phyloP scores from a whole-genome alignment of 2,329 filamentous ascomycete species.

The Pseudogymnoascus sp. region DNA sequence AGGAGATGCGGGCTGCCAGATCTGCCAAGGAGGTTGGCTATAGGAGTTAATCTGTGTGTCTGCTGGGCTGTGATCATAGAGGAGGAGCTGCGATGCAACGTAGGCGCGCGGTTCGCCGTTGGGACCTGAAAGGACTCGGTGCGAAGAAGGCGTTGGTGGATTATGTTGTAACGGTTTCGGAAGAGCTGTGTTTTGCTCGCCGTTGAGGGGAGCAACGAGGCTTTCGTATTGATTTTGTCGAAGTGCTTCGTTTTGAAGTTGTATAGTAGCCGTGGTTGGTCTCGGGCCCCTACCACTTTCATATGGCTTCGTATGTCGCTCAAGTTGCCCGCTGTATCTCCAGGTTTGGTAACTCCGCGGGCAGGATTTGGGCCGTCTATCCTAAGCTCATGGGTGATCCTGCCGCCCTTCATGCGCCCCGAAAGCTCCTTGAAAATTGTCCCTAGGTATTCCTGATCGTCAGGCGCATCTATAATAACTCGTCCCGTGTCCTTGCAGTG shows the following conservation, averaged over 20 bases:
- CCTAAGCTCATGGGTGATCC: constrained; percentile 47
- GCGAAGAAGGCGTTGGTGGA: constrained; percentile 83
- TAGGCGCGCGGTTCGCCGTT: constrained; percentile 43
- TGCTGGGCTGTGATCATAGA: constrained; percentile 45
- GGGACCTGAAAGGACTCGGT: constrained; percentile 90
- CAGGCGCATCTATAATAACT: constrained; percentile 77
- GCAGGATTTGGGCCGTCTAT: constrained; percentile 23
- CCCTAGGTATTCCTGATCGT: constrained; percentile 45
- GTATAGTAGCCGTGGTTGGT: constrained; percentile 72
- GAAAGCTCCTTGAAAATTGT: constrained; percentile 77
- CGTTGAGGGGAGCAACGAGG: constrained; percentile 65
- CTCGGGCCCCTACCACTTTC: constrained; percentile 72
- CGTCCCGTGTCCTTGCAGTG: constrained; percentile 85
- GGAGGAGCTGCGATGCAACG: constrained; percentile 50
- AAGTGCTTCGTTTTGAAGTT: constrained; percentile 83
- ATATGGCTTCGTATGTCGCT: constrained; percentile 74
- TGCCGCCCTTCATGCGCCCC: constrained; percentile 82
- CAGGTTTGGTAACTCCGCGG: constrained; percentile 45
- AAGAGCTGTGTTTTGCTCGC: constrained; percentile 79
- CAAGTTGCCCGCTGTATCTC: constrained; percentile 44
- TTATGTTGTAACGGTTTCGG: constrained; percentile 81
- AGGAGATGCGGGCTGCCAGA: constrained; percentile 80
- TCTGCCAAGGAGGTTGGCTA: constrained; percentile 66
- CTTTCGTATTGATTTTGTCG: constrained; percentile 60
- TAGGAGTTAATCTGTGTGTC: constrained; percentile 80